Base-by-base conservation (phyloP, 768 basidiomycete species). In the Pleurotus pulmonarius region DNA sequence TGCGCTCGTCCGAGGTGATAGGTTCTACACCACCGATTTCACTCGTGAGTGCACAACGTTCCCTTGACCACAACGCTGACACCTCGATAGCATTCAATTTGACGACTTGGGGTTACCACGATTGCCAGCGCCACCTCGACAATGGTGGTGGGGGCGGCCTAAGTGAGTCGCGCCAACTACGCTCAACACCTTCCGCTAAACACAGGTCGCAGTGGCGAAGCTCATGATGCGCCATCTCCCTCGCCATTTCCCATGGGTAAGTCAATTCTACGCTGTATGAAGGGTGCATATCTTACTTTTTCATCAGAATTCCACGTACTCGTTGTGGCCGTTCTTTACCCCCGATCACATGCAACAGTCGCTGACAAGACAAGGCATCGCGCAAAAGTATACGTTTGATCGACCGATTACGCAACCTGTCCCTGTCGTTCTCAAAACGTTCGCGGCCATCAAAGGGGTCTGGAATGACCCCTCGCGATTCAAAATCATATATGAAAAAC, bases 281-380 rank as follows among this genome's bases (percentile, higher is more conserved):
- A 9, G n/a, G n/a, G n/a, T n/a, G n/a, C n/a, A n/a, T n/a, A n/a
- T n/a, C 29, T 34, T 11, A 34, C 29, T 8, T 8, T 9, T 25
- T 6, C 18, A 18, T 22, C 1, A 69, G 11, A 69, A 70, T 43
- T 78, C 75, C 18, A 63, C 71, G 18, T 83, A 84, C 61, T 81
- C 71, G 1, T 74, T 76, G 60, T 87, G 86, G 73, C 84, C 86
- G 26, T 79, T 88, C 73, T 70, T 83, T 69, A 77, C 78, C 0
- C 86, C 85, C 4, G 45, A 58, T 5, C 64, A 67, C 20, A 69
- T 71, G 69, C 59, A 69, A 56, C 55, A 64, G 6, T 70, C 66
- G 22, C 65, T 83, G 20, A 72, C 72, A 1, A 65, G 66, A 24
- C 79, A 75, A 51, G 73, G 70, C 1, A 59, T 76, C 18, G 67